phyloP scores from a whole-genome alignment of 345 rosid species.

The Pistacia atlantica region DNA sequence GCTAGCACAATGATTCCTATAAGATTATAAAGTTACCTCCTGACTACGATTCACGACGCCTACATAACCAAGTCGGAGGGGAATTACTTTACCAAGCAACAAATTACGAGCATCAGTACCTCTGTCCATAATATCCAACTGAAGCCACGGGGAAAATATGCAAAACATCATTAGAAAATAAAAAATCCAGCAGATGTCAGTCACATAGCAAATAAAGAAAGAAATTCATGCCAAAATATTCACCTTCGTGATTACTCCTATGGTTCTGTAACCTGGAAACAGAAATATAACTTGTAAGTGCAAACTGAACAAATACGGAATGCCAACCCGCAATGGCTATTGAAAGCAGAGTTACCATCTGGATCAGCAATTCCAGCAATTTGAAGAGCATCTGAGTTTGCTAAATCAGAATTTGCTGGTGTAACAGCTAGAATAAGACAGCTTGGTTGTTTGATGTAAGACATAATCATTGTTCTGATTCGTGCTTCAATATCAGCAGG shows the following conservation, averaged over 20 bases:
- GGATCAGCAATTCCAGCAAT: constrained; percentile 95
- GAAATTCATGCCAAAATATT: constrained; percentile 2
- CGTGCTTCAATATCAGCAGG: constrained; percentile 93
- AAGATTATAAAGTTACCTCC: constrained; percentile 56
- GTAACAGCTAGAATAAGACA: constrained; percentile 92
- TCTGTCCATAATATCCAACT: constrained; percentile 99
- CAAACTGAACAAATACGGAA: constrained; percentile 9
- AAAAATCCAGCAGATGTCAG: background rate
- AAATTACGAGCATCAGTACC: constrained; percentile 94
- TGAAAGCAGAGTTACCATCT: constrained; percentile 55
- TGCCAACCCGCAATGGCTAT: background rate
- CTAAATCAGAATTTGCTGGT: constrained; percentile 90
- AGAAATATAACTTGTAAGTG: constrained; percentile 18
- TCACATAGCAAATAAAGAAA: constrained; percentile 10
- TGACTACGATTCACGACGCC: constrained; percentile 96
- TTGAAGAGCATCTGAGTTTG: constrained; percentile 95
- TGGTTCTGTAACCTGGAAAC: constrained; percentile 75
- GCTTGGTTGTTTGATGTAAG: constrained; percentile 81
- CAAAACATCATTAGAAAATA: constrained; percentile 25
- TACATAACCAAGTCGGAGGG: constrained; percentile 91
- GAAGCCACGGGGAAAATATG: constrained; percentile 30
- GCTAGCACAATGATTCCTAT: background rate
- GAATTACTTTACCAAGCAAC: constrained; percentile 88
- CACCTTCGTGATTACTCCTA: constrained; percentile 94
- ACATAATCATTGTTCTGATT: constrained; percentile 94